Evolutionary conservation across 2,329 filamentous ascomycete genomes (phyloP).

Genomic region (Didymella segeticola): DNA sequence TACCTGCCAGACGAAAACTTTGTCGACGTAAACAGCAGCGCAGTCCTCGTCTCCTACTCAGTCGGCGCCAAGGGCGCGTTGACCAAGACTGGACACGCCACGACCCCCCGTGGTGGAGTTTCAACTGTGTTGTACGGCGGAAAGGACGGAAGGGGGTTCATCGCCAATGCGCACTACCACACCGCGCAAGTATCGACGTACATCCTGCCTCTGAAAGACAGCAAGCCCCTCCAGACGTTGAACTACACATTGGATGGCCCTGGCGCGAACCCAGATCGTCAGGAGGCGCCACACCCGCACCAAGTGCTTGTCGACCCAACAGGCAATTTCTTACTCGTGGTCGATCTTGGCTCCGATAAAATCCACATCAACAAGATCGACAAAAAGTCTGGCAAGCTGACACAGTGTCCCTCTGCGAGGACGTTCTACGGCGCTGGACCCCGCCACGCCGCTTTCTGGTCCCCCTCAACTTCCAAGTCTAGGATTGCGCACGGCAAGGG

Average conservation of each 20-base stretch:
- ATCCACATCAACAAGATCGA: conserved; percentile 63
- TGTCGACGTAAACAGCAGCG: conserved; percentile 22
- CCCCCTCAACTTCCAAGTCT: conserved; percentile 28
- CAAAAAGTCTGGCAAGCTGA: conserved; percentile 54
- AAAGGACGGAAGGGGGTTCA: conserved; percentile 38
- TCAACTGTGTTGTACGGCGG: conserved; percentile 41
- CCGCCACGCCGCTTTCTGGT: conserved; percentile 62
- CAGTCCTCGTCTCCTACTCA: conserved; percentile 32
- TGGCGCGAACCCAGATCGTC: conserved; percentile 57
- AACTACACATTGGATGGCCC: conserved; percentile 42
- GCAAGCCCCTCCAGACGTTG: conserved; percentile 37
- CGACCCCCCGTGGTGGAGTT: conserved; percentile 36
- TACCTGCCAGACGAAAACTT: conserved; percentile 40
- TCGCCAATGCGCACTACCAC: conserved; percentile 42
- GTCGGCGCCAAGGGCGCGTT: conserved; percentile 37
- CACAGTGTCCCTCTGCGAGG: conserved; percentile 53
- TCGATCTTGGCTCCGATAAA: conserved; percentile 63
- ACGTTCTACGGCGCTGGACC: conserved; percentile 59
- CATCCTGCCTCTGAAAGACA: conserved; percentile 42
- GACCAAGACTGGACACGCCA: conserved; percentile 30
- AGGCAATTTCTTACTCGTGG: conserved; percentile 58
- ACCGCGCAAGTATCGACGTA: conserved; percentile 46
- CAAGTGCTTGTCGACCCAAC: conserved; percentile 59
- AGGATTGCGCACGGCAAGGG: conserved; percentile 23
- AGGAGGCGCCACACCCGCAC: conserved; percentile 64